Percentiles rank a stretch among this genome's conserved stretches.
Conservation (phyloP, 345 rosid genomes). For the Clarkia xantiana region DNA sequence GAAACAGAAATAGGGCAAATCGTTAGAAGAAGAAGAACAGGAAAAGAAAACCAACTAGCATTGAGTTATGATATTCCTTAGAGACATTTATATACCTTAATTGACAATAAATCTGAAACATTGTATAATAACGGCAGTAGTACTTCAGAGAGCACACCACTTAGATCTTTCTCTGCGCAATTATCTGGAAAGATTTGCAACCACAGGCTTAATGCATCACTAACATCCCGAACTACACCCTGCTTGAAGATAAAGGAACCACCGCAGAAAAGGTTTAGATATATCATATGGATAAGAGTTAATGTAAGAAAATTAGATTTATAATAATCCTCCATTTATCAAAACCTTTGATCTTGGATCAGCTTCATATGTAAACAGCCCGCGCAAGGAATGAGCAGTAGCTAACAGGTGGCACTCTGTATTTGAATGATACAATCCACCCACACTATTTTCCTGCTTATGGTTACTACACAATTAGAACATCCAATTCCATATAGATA, state of each 20-base stretch:
- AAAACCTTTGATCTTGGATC: conserved; percentile 79
- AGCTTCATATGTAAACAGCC: conserved; percentile 52
- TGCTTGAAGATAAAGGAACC: conserved; percentile 18
- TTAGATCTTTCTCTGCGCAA: conserved; percentile 17
- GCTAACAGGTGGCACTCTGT: conserved; percentile 37
- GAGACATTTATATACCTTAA: conserved; percentile 42
- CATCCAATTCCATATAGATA: neutral
- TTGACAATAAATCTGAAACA: conserved; percentile 49
- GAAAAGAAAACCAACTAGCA: neutral
- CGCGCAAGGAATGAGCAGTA: conserved; percentile 58
- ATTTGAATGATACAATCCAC: conserved; percentile 9
- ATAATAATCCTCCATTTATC: conserved; percentile 22
- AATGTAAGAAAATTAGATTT: conserved; percentile 16
- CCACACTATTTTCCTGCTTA: conserved; percentile 1
- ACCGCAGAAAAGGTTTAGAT: conserved; percentile 2
- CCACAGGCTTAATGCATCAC: conserved; percentile 52
- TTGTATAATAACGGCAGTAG: conserved; percentile 40
- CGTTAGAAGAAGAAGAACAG: neutral
- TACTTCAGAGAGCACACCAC: conserved; percentile 24
- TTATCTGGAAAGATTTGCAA: conserved; percentile 21
- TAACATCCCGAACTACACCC: conserved; percentile 47
- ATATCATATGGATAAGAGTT: conserved; percentile 5
- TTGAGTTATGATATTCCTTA: neutral
- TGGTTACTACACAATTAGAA: neutral
- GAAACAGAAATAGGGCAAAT: conserved; percentile 9